phyloP scores from a whole-genome alignment of 306 rosid species.

The Fagus crenata region DNA sequence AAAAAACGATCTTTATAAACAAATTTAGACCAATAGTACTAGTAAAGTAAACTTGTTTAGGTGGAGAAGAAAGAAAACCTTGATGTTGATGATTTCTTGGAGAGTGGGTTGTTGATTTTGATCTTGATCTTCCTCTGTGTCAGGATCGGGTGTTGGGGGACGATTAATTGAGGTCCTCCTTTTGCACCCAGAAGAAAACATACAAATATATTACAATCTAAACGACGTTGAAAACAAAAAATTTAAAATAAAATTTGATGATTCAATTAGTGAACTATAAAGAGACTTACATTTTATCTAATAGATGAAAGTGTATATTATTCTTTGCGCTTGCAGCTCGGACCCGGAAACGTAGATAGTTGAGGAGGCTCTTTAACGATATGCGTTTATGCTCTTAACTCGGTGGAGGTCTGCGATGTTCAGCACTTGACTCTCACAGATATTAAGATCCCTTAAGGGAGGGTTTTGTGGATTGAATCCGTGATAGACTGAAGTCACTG shows the following conservation, averaged over 20 bases:
- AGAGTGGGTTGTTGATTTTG: constrained; percentile 30
- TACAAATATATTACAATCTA: not conserved
- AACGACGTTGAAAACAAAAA: not conserved
- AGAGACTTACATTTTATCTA: not conserved
- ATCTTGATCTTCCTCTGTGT: constrained; percentile 33
- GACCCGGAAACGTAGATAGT: not conserved
- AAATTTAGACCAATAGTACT: not conserved
- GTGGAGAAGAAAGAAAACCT: constrained; percentile 27
- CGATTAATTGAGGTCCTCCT: constrained; percentile 63
- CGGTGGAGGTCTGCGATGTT: not conserved
- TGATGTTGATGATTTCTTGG: constrained; percentile 50
- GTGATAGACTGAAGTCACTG: too few relatives aligned
- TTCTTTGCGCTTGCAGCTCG: not conserved
- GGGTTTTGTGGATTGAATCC: too few relatives aligned
- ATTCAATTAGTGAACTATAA: not conserved
- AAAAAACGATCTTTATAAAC: not conserved
- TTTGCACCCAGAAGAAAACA: not conserved
- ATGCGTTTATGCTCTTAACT: not conserved
- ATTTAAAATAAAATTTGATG: not conserved
- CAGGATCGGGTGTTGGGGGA: constrained; percentile 43
- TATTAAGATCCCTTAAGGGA: not conserved
- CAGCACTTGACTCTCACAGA: not conserved
- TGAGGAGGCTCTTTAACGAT: not conserved
- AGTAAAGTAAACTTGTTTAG: too few relatives aligned
- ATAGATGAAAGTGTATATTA: not conserved